These are phyloP conservation scores for Venturia oleaginea DNA, from an alignment of 2,329 filamentous ascomycete genomes.

Conservation along the genomic window DNA sequence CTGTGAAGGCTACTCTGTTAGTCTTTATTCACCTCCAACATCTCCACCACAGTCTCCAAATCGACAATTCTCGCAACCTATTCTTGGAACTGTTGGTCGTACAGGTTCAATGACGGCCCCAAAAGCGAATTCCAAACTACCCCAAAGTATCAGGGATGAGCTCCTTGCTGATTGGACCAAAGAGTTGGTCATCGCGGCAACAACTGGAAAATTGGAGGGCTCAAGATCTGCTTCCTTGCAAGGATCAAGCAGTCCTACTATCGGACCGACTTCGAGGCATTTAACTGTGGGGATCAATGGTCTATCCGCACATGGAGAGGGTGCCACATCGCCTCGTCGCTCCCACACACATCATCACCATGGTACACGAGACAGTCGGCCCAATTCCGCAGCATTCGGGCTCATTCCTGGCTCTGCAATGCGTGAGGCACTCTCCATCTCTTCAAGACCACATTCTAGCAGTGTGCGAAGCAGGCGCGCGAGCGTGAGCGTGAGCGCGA, in stretches of 20 bases:
- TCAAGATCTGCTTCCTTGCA: slow-evolving; percentile 66
- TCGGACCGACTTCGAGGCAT: slow-evolving; percentile 7
- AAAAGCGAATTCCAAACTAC: slow-evolving; percentile 40
- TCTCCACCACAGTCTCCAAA: slow-evolving; percentile 64
- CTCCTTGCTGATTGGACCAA: slow-evolving; percentile 75
- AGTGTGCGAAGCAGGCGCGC: slow-evolving; percentile 6
- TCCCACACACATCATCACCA: slow-evolving; percentile 1
- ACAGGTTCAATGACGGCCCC: background rate
- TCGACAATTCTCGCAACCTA: slow-evolving; percentile 53
- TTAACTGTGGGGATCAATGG: slow-evolving; percentile 3
- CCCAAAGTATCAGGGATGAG: slow-evolving; percentile 58
- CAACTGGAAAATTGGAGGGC: slow-evolving; percentile 49
- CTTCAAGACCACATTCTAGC: slow-evolving; percentile 2
- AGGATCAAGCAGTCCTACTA: slow-evolving; percentile 52
- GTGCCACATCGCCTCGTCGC: background rate
- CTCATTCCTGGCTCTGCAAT: slow-evolving; percentile 9
- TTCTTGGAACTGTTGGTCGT: slow-evolving; percentile 36
- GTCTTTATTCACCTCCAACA: slow-evolving; percentile 52
- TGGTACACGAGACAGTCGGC: background rate
- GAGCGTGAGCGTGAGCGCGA: slow-evolving; percentile 1
- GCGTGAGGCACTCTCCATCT: slow-evolving; percentile 2
- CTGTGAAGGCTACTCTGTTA: slow-evolving; percentile 58
- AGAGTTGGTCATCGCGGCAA: slow-evolving; percentile 59
- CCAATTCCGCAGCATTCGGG: background rate
- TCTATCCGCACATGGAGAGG: slow-evolving; percentile 6